phyloP scores from a whole-genome alignment of 768 basidiomycete species.

The Sarcomyxa edulis region DNA sequence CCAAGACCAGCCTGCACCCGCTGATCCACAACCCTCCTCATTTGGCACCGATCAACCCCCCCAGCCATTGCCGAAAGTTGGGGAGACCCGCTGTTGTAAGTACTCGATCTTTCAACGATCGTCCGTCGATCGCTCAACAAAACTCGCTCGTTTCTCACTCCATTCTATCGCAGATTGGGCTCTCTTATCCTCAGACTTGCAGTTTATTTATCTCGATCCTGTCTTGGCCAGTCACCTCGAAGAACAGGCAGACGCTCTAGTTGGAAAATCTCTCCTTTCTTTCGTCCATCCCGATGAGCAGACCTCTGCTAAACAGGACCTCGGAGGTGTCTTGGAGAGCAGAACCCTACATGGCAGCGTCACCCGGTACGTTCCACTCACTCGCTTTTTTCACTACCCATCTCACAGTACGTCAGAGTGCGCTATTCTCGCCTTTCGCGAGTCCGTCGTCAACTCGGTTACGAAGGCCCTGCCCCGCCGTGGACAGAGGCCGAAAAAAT shows the following conservation, averaged over 20 bases:
- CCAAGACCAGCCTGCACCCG: slow-evolving; percentile 8
- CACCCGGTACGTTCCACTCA: slow-evolving; percentile 46
- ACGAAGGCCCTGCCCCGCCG: slow-evolving; percentile 44
- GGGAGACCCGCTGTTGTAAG: slow-evolving; percentile 76
- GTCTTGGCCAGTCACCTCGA: slow-evolving; percentile 69
- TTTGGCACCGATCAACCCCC: slow-evolving; percentile 9
- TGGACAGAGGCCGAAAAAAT: slow-evolving; percentile 70
- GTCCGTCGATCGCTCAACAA: slow-evolving; percentile 23
- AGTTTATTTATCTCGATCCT: slow-evolving; percentile 82
- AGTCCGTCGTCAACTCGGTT: slow-evolving; percentile 69
- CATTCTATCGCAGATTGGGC: slow-evolving; percentile 66
- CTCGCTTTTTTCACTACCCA: slow-evolving; percentile 11
- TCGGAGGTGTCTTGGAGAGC: slow-evolving; percentile 67
- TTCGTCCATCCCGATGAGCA: slow-evolving; percentile 88
- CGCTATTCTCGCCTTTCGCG: slow-evolving; percentile 73
- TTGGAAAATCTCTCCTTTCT: slow-evolving; percentile 64
- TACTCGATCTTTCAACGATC: slow-evolving; percentile 29
- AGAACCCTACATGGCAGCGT: slow-evolving; percentile 80
- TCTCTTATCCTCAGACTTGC: slow-evolving; percentile 67
- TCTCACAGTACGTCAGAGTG: slow-evolving; percentile 41
- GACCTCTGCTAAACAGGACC: slow-evolving; percentile 65
- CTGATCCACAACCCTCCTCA: slow-evolving; percentile 9
- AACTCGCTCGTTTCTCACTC: slow-evolving; percentile 11
- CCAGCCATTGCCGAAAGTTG: slow-evolving; percentile 48
- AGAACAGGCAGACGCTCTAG: slow-evolving; percentile 60